Conservation (phyloP, 2,329 filamentous ascomycete species). For the Colletotrichum destructivum region DNA sequence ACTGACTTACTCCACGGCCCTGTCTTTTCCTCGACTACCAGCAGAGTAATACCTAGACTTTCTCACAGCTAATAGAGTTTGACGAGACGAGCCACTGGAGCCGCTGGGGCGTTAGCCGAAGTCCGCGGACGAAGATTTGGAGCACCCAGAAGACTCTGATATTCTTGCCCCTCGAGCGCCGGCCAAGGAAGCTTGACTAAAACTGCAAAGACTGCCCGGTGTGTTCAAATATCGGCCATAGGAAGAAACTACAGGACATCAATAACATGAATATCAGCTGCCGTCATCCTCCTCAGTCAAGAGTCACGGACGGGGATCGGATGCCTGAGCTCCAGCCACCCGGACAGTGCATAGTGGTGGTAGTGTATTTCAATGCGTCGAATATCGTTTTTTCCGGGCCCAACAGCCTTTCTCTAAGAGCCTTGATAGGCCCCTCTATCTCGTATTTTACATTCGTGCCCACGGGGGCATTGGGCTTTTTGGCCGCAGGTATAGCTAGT, state of each 20-base stretch:
- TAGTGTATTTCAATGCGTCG: constrained; percentile 9
- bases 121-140: not conserved
- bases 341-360: not conserved
- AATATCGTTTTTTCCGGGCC: not conserved
- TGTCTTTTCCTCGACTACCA: not conserved
- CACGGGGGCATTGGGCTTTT: constrained; percentile 1
- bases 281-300: not conserved
- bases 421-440: constrained; percentile 5
- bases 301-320: not conserved
- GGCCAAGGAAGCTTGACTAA: not conserved
- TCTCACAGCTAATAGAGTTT: not conserved
- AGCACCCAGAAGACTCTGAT: not conserved
- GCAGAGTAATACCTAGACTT: not conserved
- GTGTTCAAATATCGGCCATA: not conserved
- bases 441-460: constrained; percentile 30
- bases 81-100: not conserved
- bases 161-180: not conserved
- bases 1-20: not conserved
- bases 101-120: not conserved
- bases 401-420: not conserved
- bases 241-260: not conserved
- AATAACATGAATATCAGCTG: not conserved
- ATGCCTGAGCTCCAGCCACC: not conserved
- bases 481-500: not conserved
- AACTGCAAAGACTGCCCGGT: not conserved